Conservation (phyloP, 306 rosid species). For the Prunus persica region DNA sequence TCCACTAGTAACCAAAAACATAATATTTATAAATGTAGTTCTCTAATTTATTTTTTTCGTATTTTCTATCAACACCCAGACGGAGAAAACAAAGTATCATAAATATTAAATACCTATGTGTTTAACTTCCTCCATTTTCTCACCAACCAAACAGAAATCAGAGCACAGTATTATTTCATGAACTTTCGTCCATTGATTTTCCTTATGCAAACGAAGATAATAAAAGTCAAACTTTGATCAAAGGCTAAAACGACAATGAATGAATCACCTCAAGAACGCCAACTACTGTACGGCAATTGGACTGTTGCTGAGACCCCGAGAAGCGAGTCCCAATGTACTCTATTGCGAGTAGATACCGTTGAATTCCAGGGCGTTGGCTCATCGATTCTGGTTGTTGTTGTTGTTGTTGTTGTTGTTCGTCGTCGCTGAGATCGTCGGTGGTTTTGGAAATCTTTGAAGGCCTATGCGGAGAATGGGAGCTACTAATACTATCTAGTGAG, state of each 20-base stretch:
- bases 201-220: no score
- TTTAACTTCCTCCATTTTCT: no score
- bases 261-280: slow-evolving; percentile 74
- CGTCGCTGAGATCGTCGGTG: slow-evolving; percentile 11
- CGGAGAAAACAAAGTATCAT: no score
- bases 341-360: slow-evolving; percentile 77
- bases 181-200: no score
- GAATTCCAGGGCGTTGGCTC: slow-evolving; percentile 47
- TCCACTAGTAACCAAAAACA: background rate
- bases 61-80: background rate
- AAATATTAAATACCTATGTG: no score
- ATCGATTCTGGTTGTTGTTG: slow-evolving; percentile 20
- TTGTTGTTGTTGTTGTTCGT: slow-evolving; percentile 1
- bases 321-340: slow-evolving; percentile 88
- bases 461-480: slow-evolving; percentile 34
- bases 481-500: slow-evolving; percentile 15
- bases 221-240: background rate
- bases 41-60: background rate
- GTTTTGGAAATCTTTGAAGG: slow-evolving; percentile 59
- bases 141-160: no score
- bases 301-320: slow-evolving; percentile 89
- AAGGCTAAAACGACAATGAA: background rate
- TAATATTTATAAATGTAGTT: background rate
- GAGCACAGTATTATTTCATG: no score
- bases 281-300: slow-evolving; percentile 68